Evolutionary conservation across 2,329 filamentous ascomycete genomes (phyloP), one percentile per base, ranked within the genome.

Genomic region (Fusarium sp.): DNA sequence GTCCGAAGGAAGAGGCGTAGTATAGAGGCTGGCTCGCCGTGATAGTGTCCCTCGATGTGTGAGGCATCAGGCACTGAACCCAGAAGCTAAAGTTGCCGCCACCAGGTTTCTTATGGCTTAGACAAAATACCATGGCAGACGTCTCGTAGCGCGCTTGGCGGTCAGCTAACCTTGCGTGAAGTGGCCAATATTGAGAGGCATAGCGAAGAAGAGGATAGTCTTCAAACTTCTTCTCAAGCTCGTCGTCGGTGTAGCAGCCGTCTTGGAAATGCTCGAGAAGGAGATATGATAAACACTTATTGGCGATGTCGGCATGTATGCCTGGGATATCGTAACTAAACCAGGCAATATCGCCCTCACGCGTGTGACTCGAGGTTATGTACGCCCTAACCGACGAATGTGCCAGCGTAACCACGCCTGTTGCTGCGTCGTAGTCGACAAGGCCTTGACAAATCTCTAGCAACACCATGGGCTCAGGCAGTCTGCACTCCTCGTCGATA

Each of bases 391-490:
- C 48, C 0, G 31, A 51, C 1, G 48, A 33, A 24, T 51, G 48
- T 1, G 48, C 22, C 11, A 51, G 10, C 11, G 22, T 52, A 11
- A 36, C 31, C 22, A 52, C n/a, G 6, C 3, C 3, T 36, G 48
- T 36, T 26, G 17, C n/a, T 26, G n/a, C 17, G 0, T 52, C 48
- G 17, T 26, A 52, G 3, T 52, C 33, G 4, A 52, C 12, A 4
- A 36, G 48, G 4, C 48, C 48, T 52, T 52, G 33, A 1, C 48
- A 52, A 5, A 36, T 36, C 11, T 52, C 48, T 0, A 36, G n/a
- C 2, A 52, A 26, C 1, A 26, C 31, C 33, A 36, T 52, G 0
- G 33, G 48, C 4, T 36, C 48, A 0, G 48, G 31, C 0, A 52
- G 12, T 26, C 48, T 36, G 9, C 8, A 52, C n/a, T 52, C 33